Evolutionary conservation across 257 asterid genomes (phyloP).

Genomic region (Gentiana dahurica): DNA sequence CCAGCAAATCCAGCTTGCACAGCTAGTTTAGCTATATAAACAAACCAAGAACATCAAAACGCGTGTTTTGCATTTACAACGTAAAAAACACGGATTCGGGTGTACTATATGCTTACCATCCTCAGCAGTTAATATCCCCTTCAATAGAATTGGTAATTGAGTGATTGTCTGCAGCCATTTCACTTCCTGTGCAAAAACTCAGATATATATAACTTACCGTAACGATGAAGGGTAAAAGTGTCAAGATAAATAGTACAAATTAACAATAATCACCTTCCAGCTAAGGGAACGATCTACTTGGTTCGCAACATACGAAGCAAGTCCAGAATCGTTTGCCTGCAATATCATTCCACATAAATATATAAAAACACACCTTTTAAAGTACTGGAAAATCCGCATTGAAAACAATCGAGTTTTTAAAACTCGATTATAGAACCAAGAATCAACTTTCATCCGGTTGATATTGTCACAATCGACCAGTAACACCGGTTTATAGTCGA

Average conservation of each 20-base stretch:
- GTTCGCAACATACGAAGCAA: constrained; percentile 54
- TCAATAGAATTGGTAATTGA: constrained; percentile 56
- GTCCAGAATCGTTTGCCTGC: constrained; percentile 72
- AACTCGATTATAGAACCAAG: too few species aligned
- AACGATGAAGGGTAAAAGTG: not conserved
- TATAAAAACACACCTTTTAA: too few species aligned
- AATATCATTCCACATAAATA: not conserved
- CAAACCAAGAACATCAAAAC: not conserved
- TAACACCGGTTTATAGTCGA: too few species aligned
- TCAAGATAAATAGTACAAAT: constrained; percentile 1
- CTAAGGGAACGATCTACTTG: constrained; percentile 60
- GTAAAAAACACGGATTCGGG: not conserved
- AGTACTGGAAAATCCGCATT: too few species aligned
- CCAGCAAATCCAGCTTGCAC: constrained; percentile 70
- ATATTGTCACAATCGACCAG: too few species aligned
- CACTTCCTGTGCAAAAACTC: constrained; percentile 39
- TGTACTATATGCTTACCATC: constrained; percentile 42
- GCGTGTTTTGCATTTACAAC: not conserved
- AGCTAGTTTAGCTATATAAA: constrained; percentile 37
- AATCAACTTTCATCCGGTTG: too few species aligned
- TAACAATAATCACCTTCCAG: constrained; percentile 50
- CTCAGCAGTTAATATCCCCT: constrained; percentile 77
- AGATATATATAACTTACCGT: not conserved
- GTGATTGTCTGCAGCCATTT: constrained; percentile 83
- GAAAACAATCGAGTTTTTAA: too few species aligned